Base-by-base conservation (phyloP, 345 rosid species). In the Brassica rapa region DNA sequence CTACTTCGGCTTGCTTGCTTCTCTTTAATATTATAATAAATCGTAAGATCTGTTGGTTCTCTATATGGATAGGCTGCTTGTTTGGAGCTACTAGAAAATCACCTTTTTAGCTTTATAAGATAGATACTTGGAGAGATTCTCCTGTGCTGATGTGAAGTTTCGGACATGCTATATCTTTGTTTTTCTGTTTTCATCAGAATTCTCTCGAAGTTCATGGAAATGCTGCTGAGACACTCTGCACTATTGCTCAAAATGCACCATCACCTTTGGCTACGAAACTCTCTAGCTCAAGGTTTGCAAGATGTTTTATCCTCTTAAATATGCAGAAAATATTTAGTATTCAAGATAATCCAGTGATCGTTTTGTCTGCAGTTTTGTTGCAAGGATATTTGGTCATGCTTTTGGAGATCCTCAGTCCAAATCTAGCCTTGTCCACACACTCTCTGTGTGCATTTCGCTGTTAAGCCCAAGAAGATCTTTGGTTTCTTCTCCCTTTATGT, bases 381-480 rank as follows among this genome's bases (percentile, higher is more conserved):
- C 87, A 73, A 87, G 96, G 83, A 93, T 95, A 76, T 95, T 95
- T 82, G 83, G 88, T 73, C 99, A 93, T 86, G 98, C 98, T 53
- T 73, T 95, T 78, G 98, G 87, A 84, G 98, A 91, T 84, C 86
- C 98, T 62, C 84, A 83, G 79, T 95, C 99, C 55, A 90, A 91
- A 81, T 95, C 97, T 73, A 88, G 93, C 71, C 99, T 91, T 83
- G 97, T 93, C 66, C 87, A 95, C 84, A 90, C 97, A 4, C 96
- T 95, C 72, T 93, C 99, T 24, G 99, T 95, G 68, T 95, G 99
- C 83, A 95, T 95, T 74, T 93, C 98, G n/a, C 75, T 95, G 87
- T 73, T 93, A 87, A 96, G 94, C 88, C 99, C 99, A 65, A 89
- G 87, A 82, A 88, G 97, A 86, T 88, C 90, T 23, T 86, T 94